Conservation (phyloP, 306 rosid species). For the Ormosia emarginata region DNA sequence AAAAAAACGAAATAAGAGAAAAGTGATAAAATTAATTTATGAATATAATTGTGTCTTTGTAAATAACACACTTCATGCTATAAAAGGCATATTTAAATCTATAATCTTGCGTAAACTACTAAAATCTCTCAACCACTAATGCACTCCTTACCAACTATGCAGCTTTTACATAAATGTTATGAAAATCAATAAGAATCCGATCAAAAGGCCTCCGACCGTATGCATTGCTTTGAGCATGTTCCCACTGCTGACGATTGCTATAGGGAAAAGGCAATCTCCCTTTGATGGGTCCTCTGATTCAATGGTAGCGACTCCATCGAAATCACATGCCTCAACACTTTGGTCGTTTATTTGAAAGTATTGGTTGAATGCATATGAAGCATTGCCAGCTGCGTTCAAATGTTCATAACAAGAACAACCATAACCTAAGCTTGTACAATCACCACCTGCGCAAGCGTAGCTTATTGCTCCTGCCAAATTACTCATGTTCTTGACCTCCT, state of each 20-base stretch:
- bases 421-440: constrained; percentile 48
- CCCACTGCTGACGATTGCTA: constrained; percentile 38
- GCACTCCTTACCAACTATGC: not conserved
- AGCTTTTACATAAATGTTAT: not conserved
- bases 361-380: constrained; percentile 67
- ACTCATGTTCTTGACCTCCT: not conserved
- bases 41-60: not conserved
- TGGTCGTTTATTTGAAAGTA: constrained; percentile 63
- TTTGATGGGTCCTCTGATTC: constrained; percentile 38
- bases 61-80: not conserved
- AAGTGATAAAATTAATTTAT: not conserved
- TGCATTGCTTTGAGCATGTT: constrained; percentile 18
- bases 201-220: not conserved
- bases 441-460: constrained; percentile 55
- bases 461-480: not conserved
- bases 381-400: constrained; percentile 16
- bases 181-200: constrained; percentile 29
- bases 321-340: constrained; percentile 57
- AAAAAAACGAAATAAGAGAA: no score
- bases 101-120: not conserved
- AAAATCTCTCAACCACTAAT: not conserved
- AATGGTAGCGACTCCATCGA: constrained; percentile 35
- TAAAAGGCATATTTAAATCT: not conserved
- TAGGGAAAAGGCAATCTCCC: constrained; percentile 47
- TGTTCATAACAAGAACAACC: constrained; percentile 38